These are phyloP conservation scores for Vaccinium macrocarpon DNA, from an alignment of 148 eudicot genomes.

Conservation along the genomic window DNA sequence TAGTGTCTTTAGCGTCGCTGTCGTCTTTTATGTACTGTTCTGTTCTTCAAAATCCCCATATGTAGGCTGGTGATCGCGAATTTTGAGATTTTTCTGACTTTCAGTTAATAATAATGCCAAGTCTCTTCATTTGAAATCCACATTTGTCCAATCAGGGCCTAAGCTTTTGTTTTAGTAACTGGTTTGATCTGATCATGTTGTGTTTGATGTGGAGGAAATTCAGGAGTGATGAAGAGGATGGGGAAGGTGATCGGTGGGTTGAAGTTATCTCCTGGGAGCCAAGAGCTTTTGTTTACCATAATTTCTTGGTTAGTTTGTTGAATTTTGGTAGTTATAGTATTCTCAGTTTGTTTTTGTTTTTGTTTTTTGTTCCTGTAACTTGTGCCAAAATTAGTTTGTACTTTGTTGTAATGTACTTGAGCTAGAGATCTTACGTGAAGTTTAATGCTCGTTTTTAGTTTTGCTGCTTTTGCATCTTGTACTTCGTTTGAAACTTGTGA, in stretches of 20 bases:
- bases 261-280: conserved; percentile 96
- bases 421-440: neutral
- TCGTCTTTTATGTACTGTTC: too few species aligned
- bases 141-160: neutral
- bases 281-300: conserved; percentile 77
- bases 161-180: neutral
- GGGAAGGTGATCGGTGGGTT: conserved; percentile 68
- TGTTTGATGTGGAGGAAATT: conserved; percentile 6
- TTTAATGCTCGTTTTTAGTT: neutral
- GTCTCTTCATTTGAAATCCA: neutral
- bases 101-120: neutral
- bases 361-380: neutral
- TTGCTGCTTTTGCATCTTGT: neutral
- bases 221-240: conserved; percentile 45
- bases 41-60: neutral
- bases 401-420: neutral
- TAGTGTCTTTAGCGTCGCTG: too few species aligned
- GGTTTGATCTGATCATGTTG: neutral
- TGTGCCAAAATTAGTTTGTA: neutral
- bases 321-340: neutral
- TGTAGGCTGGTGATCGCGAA: neutral
- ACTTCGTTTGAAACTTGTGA: neutral
- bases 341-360: neutral
- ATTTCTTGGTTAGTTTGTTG: conserved; percentile 63
- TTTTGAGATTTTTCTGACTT: neutral